Conservation (phyloP, 495 filamentous ascomycete species). For the Podospora australis region DNA sequence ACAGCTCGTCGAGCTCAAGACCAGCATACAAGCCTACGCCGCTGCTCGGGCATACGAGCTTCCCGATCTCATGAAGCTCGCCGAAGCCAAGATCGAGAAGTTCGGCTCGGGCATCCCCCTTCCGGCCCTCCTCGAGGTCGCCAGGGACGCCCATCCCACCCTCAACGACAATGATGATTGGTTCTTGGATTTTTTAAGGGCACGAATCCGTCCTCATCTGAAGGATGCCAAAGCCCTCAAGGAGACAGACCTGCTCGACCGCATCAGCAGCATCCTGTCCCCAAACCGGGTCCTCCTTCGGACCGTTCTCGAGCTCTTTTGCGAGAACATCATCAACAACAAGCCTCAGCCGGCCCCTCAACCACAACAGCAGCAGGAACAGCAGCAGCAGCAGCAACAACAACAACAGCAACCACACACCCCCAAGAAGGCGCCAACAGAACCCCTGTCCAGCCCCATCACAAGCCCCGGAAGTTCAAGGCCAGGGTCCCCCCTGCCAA, state of each 20-base stretch:
- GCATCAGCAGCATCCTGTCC: slow-evolving; percentile 29
- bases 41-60: slow-evolving; percentile 25
- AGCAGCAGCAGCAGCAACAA: neutral
- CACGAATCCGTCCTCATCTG: slow-evolving; percentile 26
- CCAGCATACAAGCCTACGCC: slow-evolving; percentile 26
- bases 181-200: slow-evolving; percentile 29
- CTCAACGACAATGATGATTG: slow-evolving; percentile 25
- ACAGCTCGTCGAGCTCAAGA: slow-evolving; percentile 27
- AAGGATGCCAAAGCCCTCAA: slow-evolving; percentile 23
- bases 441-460: slow-evolving; percentile 10
- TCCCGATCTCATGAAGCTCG: slow-evolving; percentile 28
- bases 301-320: slow-evolving; percentile 30
- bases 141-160: slow-evolving; percentile 24
- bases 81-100: slow-evolving; percentile 25
- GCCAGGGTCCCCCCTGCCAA: slow-evolving; percentile 14
- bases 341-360: slow-evolving; percentile 1
- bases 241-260: slow-evolving; percentile 23
- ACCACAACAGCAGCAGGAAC: slow-evolving; percentile 1
- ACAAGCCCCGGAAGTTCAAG: slow-evolving; percentile 14
- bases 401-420: neutral
- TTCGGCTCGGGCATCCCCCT: slow-evolving; percentile 22
- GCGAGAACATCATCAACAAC: slow-evolving; percentile 15
- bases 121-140: slow-evolving; percentile 24
- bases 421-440: neutral
- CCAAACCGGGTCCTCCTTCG: slow-evolving; percentile 26